A percentile compares a stretch with the other conserved stretches of the same genome.
Evolutionary conservation across 2,329 filamentous ascomycete species (phyloP).

Genomic region (Cladosporium sphaerospermum): DNA sequence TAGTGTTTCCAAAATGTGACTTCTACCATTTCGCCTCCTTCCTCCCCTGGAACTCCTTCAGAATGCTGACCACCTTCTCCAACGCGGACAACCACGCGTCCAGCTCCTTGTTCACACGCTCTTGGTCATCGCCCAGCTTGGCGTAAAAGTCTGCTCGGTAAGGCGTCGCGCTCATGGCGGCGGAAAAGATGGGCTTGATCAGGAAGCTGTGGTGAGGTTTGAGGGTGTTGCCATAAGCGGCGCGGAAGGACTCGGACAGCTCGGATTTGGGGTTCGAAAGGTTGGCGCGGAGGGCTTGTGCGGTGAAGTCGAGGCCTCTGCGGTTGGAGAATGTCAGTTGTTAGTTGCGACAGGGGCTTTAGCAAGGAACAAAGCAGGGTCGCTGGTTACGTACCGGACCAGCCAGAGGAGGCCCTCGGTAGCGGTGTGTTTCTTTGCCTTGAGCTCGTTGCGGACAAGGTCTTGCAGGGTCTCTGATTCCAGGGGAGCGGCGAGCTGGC

Average conservation of each 20-base stretch:
- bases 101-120: conserved; percentile 59
- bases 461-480: conserved; percentile 81
- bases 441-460: conserved; percentile 79
- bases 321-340: conserved; percentile 10
- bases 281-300: conserved; percentile 74
- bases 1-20: no score
- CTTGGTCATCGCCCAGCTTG: conserved; percentile 67
- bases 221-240: conserved; percentile 77
- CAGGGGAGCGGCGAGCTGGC: conserved; percentile 68
- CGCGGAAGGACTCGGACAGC: conserved; percentile 79
- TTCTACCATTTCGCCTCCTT: conserved; percentile 41
- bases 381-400: conserved; percentile 56
- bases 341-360: not conserved
- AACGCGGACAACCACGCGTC: conserved; percentile 68
- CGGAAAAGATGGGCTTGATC: conserved; percentile 85
- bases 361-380: not conserved
- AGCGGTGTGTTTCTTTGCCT: conserved; percentile 79
- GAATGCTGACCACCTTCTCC: conserved; percentile 69
- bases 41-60: conserved; percentile 57
- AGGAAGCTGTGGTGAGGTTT: conserved; percentile 88
- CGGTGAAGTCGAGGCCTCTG: conserved; percentile 91
- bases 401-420: conserved; percentile 91
- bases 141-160: conserved; percentile 90
- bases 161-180: conserved; percentile 87
- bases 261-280: conserved; percentile 62